Evolutionary conservation across 768 basidiomycete species (phyloP), one percentile per base, ranked within the genome.

Genomic region (Trametes cingulata): DNA sequence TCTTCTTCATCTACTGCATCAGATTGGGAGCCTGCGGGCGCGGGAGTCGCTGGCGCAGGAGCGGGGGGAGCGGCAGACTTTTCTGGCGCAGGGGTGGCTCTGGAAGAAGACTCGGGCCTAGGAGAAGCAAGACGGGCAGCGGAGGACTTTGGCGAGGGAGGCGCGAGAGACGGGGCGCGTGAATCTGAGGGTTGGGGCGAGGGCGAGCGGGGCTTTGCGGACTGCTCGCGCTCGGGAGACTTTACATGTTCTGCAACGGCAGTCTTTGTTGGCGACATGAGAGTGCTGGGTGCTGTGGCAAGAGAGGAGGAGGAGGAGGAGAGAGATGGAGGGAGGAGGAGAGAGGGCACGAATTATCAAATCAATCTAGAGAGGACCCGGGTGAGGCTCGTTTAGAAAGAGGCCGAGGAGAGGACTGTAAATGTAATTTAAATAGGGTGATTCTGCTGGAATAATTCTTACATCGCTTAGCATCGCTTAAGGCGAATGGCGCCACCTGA

Each of bases 221-320:
- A 33, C 51, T 52, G 61, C 48, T 61, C 58, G 61, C 64, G 61
- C 33, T 62, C 61, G n/a, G 56, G 53, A 13, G 60, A 55, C 48
- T 58, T 60, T 43, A 52, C 27, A 19, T 36, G 45, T 22, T 54
- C 59, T 36, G 48, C 27, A 27, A 48, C 49, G 36, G 58, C 48
- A 22, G 61, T 52, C 52, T 54, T 63, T 1, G 61, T 58, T 8
- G 40, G 56, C 24, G 60, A 56, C 60, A 61, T 61, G 37, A 33
- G 51, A 47, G 22, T 27, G 52, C 8, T 33, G 48, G 13, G 19
- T 43, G 24, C 35, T 36, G 13, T 46, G 12, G 13, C 37, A 25
- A 29, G 54, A 41, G 20, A 19, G 2, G 41, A 29, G 24, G 40
- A 47, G 36, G 27, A 52, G 7, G 37, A 29, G n/a, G 25, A 29